A percentile compares a stretch with the other conserved stretches of the same genome.
Conservation (phyloP, 2,329 filamentous ascomycete species). For the Cercospora sesami region DNA sequence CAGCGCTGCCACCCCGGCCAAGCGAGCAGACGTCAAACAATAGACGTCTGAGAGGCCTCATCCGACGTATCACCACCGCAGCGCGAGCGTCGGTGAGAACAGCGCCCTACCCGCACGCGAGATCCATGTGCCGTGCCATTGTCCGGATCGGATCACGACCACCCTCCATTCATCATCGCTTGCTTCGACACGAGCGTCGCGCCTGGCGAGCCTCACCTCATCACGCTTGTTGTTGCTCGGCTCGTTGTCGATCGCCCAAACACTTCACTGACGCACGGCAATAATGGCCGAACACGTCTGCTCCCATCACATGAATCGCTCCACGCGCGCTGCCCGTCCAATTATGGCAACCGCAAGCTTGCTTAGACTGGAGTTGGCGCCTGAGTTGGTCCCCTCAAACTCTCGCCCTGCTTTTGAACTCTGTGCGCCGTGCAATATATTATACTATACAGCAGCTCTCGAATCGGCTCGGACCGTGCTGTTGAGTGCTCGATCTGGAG, state of each 20-base stretch:
- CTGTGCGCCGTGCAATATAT: conserved; percentile 15
- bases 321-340: conserved; percentile 3
- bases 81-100: conserved; percentile 16
- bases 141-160: conserved; percentile 8
- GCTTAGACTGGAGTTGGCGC: conserved; percentile 10
- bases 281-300: neutral
- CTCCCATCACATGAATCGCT: conserved; percentile 7
- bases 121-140: conserved; percentile 23
- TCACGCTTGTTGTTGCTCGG: neutral
- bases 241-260: neutral
- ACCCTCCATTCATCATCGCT: neutral
- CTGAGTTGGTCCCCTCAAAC: conserved; percentile 14
- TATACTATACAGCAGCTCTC: conserved; percentile 17
- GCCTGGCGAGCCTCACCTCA: conserved; percentile 1
- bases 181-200: neutral
- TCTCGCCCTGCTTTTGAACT: conserved; percentile 21
- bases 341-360: conserved; percentile 25
- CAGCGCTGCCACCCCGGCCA: conserved; percentile 4
- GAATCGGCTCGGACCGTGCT: conserved; percentile 22
- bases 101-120: conserved; percentile 21
- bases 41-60: conserved; percentile 25
- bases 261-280: neutral
- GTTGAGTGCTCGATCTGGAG: conserved; percentile 24
- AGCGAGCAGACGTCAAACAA: conserved; percentile 29
- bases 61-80: conserved; percentile 23